A percentile compares a stretch with the other conserved stretches of the same genome.
Evolutionary conservation across 768 basidiomycete species (phyloP).

Genomic region (Tricholoma furcatifolium): DNA sequence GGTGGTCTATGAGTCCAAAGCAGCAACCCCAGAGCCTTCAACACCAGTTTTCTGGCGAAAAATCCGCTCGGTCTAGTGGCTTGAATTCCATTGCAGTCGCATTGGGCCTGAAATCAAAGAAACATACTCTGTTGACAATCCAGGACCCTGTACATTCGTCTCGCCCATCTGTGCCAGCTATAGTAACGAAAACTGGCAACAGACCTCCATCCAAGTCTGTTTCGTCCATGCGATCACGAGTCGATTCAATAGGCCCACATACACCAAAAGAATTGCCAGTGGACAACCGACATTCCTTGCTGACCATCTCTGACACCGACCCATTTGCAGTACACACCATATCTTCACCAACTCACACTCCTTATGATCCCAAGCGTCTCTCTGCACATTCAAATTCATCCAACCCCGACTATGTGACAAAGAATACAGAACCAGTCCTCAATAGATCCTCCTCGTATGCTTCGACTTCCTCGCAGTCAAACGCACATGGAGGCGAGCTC

Average conservation of each 20-base stretch:
- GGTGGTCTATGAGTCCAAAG: slow-evolving; percentile 44
- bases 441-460: slow-evolving; percentile 58
- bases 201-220: slow-evolving; percentile 54
- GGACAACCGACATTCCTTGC: slow-evolving; percentile 46
- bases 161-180: slow-evolving; percentile 20
- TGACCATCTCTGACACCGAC: slow-evolving; percentile 63
- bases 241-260: slow-evolving; percentile 51
- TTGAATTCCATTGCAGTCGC: slow-evolving; percentile 56
- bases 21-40: slow-evolving; percentile 23
- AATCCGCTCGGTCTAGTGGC: slow-evolving; percentile 24
- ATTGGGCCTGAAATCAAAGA: slow-evolving; percentile 66
- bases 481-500: slow-evolving; percentile 29
- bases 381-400: slow-evolving; percentile 57
- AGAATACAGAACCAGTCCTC: slow-evolving; percentile 34
- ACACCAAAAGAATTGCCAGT: slow-evolving; percentile 52
- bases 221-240: slow-evolving; percentile 54
- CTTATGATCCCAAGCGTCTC: slow-evolving; percentile 44
- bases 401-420: slow-evolving; percentile 39
- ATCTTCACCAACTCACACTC: slow-evolving; percentile 36
- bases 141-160: slow-evolving; percentile 41
- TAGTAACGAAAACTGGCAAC: slow-evolving; percentile 24
- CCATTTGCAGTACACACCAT: slow-evolving; percentile 58
- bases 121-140: slow-evolving; percentile 50
- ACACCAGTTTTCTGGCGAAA: slow-evolving; percentile 28
- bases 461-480: slow-evolving; percentile 58